Conservation (phyloP, 2,329 filamentous ascomycete species). For the Dactylellina leptospora region DNA sequence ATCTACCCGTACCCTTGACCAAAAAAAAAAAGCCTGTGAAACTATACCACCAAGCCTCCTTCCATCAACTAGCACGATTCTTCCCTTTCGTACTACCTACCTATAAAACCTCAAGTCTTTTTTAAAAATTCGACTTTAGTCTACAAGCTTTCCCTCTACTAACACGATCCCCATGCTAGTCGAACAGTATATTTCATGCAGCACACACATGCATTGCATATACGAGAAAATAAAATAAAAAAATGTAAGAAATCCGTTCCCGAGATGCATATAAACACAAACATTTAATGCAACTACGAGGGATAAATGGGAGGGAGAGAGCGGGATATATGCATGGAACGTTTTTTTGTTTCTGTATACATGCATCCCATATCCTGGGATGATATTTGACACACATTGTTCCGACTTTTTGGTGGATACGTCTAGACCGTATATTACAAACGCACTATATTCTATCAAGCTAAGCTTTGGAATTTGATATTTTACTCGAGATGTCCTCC, state of each 20-base stretch:
- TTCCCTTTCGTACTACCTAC: conserved; percentile 7
- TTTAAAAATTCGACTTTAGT: not conserved
- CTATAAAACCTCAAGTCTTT: not conserved
- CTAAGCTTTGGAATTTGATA: no score
- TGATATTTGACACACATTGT: no score
- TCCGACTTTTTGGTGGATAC: no score
- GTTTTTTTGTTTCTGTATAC: no score
- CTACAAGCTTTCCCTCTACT: not conserved
- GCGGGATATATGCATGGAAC: no score
- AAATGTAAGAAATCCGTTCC: no score
- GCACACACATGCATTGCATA: conserved; percentile 15
- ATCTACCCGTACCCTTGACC: not conserved
- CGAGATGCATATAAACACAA: not conserved
- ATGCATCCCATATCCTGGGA: no score
- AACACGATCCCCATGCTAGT: not conserved
- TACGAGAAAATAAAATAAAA: no score
- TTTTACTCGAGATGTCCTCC: no score
- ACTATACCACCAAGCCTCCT: not conserved
- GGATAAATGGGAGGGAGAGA: not conserved
- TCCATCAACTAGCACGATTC: not conserved
- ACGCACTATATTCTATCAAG: no score
- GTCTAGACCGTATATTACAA: no score
- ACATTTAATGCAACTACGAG: no score
- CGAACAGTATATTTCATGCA: conserved; percentile 9
- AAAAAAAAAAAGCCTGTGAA: not conserved